Evolutionary conservation across 2,329 filamentous ascomycete species (phyloP).

Genomic region (Talaromyces amestolkiae): DNA sequence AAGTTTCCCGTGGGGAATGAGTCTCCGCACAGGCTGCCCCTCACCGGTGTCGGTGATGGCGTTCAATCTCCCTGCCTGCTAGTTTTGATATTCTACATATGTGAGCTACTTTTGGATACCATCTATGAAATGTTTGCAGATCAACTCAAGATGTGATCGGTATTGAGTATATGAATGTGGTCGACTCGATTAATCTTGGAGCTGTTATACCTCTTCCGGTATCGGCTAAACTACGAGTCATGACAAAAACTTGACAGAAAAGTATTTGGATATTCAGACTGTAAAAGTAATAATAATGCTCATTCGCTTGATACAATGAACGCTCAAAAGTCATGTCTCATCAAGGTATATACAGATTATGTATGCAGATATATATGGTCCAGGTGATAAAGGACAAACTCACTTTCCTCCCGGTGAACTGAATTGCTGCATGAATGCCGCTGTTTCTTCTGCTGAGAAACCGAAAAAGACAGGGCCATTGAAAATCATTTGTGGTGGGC

Average conservation of each 20-base stretch:
- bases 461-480: constrained; percentile 93
- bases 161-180: background rate
- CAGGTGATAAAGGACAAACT: background rate
- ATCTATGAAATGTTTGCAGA: background rate
- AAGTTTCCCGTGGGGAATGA: constrained; percentile 16
- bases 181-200: background rate
- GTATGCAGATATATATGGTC: background rate
- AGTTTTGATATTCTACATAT: background rate
- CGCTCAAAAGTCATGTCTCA: constrained; percentile 5
- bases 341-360: constrained; percentile 10
- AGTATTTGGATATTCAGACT: background rate
- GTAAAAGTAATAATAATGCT: background rate
- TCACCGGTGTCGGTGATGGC: constrained; percentile 11
- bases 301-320: background rate
- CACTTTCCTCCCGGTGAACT: constrained; percentile 11
- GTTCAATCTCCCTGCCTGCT: background rate
- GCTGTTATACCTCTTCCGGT: background rate
- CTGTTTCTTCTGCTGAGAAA: constrained; percentile 80
- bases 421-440: constrained; percentile 66
- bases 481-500: constrained; percentile 71
- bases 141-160: background rate
- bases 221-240: background rate
- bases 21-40: background rate
- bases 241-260: background rate
- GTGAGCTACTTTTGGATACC: background rate